Percentiles rank a stretch among this genome's conserved stretches.
Evolutionary conservation across 2,329 filamentous ascomycete genomes (phyloP).

Genomic region (Fusarium metavorans): DNA sequence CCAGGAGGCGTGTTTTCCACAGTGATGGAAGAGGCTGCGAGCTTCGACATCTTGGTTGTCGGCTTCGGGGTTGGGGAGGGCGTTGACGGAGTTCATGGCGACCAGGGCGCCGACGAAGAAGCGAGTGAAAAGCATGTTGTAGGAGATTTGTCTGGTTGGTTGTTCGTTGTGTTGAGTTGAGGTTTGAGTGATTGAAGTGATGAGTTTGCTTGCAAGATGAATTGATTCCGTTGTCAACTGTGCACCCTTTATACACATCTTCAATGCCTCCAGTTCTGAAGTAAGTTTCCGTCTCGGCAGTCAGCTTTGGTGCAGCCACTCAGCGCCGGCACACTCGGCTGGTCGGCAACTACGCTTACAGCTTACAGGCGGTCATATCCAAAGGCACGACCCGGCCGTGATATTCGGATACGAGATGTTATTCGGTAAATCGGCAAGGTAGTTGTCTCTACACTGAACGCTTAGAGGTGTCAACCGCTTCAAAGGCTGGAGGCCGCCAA

Average conservation of each 20-base stretch:
- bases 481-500: background rate
- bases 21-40: constrained; percentile 24
- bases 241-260: background rate
- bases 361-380: background rate
- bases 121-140: constrained; percentile 24
- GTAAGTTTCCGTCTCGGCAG: background rate
- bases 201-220: background rate
- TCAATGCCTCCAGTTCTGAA: background rate
- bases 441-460: background rate
- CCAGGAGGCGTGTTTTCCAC: constrained; percentile 17
- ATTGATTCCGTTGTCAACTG: background rate
- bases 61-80: constrained; percentile 18
- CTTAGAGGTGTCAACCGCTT: background rate
- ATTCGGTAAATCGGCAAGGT: background rate
- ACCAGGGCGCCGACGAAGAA: constrained; percentile 13
- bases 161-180: background rate
- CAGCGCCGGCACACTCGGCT: background rate
- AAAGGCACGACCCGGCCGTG: background rate
- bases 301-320: background rate
- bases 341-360: background rate
- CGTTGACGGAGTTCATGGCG: constrained; percentile 16
- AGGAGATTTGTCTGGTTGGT: background rate
- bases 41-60: constrained; percentile 3
- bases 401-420: background rate
- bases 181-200: background rate